Evolutionary conservation across 257 asterid species (phyloP).

Genomic region (Nicotiana paniculata): DNA sequence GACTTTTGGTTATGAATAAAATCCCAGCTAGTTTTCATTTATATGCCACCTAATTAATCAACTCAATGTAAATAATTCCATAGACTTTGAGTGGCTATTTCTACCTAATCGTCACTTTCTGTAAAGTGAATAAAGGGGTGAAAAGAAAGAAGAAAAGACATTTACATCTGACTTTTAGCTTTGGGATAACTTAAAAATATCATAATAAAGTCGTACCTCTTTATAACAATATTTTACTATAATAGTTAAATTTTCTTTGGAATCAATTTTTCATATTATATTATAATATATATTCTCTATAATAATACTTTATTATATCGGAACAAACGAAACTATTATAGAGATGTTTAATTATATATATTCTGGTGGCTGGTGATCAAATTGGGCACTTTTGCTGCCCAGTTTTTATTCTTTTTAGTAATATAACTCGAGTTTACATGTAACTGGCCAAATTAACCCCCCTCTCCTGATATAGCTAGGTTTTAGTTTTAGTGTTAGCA

Average conservation of each 20-base stretch:
- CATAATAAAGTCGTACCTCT: no score
- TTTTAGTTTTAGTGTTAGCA: no score
- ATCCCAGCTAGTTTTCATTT: neutral
- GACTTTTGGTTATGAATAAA: neutral
- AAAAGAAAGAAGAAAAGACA: neutral
- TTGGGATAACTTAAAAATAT: neutral
- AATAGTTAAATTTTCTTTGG: no score
- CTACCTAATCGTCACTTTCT: neutral
- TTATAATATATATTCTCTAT: no score
- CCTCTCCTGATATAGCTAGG: no score
- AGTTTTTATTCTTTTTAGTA: no score
- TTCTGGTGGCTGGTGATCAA: neutral
- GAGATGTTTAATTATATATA: neutral
- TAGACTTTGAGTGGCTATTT: neutral
- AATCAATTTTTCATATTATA: no score
- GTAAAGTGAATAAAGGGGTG: neutral
- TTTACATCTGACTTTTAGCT: neutral
- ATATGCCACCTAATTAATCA: neutral
- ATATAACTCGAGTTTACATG: no score
- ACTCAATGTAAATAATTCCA: neutral
- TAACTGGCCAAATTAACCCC: no score
- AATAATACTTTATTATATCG: no score
- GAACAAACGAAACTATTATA: no score
- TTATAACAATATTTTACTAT: no score
- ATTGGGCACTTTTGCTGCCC: neutral